Evolutionary conservation across 225 moss, liverwort and hornwort genomes (phyloP).

Genomic region (Antitrichia curtipendula): DNA sequence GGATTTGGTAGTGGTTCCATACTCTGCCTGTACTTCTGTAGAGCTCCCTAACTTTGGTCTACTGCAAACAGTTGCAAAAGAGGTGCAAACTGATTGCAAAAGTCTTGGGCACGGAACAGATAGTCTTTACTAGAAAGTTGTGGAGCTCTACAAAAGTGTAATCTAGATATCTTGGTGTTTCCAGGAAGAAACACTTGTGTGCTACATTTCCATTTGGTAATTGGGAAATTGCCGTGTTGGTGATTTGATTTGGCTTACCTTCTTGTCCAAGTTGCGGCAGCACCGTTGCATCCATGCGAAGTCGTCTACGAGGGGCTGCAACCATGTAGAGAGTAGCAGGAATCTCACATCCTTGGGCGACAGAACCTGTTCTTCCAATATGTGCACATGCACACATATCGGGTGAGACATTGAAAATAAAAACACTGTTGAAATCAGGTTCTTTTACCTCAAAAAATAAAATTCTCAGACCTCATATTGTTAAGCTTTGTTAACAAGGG

Average conservation of each 20-base stretch:
- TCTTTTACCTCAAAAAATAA: not conserved
- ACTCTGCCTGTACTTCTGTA: no score
- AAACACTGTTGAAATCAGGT: not conserved
- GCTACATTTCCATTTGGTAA: no score
- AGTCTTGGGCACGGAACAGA: no score
- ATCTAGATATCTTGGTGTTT: no score
- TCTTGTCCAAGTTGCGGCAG: constrained; percentile 73
- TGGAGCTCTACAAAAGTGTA: no score
- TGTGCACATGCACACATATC: no score
- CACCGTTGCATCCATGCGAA: constrained; percentile 90
- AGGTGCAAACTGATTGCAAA: not conserved
- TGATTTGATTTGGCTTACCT: not conserved
- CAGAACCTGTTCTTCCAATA: constrained; percentile 12
- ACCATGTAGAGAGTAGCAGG: constrained; percentile 65
- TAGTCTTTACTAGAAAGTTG: no score
- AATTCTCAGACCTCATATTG: not conserved
- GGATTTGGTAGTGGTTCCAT: not conserved
- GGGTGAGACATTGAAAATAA: not conserved
- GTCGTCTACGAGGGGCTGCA: constrained; percentile 81
- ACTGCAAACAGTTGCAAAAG: not conserved
- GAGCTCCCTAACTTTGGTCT: no score
- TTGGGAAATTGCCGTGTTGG: no score
- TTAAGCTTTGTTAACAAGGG: no score
- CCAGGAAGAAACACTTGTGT: not conserved
- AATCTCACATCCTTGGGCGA: constrained; percentile 72